Percentiles rank a stretch among this genome's conserved stretches.
These are phyloP conservation scores for Clavariopsis aquatica DNA, from an alignment of 495 filamentous ascomycete genomes.

Conservation along the genomic window DNA sequence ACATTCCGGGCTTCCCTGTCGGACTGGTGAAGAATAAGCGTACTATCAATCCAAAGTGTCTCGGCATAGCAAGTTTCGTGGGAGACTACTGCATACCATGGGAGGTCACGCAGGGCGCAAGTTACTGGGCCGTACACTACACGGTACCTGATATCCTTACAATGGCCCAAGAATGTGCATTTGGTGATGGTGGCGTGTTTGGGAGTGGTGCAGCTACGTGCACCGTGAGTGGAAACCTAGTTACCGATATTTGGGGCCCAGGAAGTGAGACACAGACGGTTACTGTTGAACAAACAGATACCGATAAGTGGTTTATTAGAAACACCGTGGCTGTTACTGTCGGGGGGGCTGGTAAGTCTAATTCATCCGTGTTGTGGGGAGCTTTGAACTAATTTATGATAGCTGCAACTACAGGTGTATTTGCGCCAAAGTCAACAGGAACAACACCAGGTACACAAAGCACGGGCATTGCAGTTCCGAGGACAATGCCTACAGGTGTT, in stretches of 20 bases:
- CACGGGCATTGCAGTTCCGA: constrained; percentile 1
- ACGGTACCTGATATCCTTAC: background rate
- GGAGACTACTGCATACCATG: background rate
- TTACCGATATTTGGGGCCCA: background rate
- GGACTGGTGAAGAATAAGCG: background rate
- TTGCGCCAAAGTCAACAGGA: background rate
- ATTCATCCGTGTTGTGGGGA: background rate
- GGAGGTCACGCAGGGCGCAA: constrained; percentile 11
- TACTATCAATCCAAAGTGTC: background rate
- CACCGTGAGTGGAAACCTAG: background rate
- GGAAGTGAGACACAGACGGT: background rate
- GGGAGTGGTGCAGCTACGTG: background rate
- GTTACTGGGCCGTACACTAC: constrained; percentile 15
- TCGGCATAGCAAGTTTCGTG: background rate
- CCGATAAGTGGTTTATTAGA: constrained; percentile 4
- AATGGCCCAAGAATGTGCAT: background rate
- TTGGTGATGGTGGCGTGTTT: constrained; percentile 3
- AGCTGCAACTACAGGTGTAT: background rate
- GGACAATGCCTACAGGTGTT: background rate
- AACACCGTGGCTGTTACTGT: constrained; percentile 1
- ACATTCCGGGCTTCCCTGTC: background rate
- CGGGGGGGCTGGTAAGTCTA: constrained; percentile 1
- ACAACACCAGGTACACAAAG: background rate
- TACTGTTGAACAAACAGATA: background rate
- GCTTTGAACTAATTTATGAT: background rate